phyloP scores from a whole-genome alignment of 164 flowering plant genomes.

The Brasenia schreberi region DNA sequence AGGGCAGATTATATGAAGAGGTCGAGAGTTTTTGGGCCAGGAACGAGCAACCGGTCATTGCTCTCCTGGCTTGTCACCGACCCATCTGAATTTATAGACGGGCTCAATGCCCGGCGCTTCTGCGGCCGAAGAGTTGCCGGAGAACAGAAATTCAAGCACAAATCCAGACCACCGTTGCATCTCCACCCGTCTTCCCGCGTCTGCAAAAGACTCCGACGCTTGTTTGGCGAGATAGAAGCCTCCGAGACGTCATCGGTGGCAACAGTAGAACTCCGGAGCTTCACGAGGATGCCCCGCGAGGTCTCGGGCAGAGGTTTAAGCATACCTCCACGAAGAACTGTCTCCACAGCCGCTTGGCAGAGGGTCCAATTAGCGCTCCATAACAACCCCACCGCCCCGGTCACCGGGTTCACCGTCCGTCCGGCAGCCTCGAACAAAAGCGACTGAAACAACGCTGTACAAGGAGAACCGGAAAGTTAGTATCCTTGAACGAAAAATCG shows the following conservation, averaged over 20 bases:
- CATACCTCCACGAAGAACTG: conserved; percentile 55
- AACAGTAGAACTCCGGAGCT: conserved; percentile 5
- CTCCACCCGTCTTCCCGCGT: conserved; percentile 11
- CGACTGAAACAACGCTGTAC: conserved; percentile 59
- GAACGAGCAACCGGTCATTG: conserved; percentile 1
- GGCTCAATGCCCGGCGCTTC: conserved; percentile 31
- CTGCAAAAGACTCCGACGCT: conserved; percentile 7
- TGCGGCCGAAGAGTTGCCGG: conserved; percentile 9
- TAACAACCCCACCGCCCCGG: conserved; percentile 77
- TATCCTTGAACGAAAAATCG: not conserved
- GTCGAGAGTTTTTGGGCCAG: conserved; percentile 12
- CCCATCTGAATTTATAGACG: conserved; percentile 64
- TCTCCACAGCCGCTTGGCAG: conserved; percentile 70
- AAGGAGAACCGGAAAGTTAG: not conserved
- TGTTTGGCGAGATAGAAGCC: conserved; percentile 1
- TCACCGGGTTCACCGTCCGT: conserved; percentile 74
- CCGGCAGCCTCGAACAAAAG: conserved; percentile 70
- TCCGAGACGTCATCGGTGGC: conserved; percentile 22
- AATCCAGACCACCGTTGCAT: conserved; percentile 41
- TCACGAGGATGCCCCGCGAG: conserved; percentile 7
- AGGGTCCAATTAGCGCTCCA: conserved; percentile 74
- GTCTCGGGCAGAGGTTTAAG: conserved; percentile 36
- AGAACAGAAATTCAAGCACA: conserved; percentile 27
- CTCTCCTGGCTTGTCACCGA: conserved; percentile 32
- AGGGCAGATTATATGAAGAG: conserved; percentile 7